A percentile compares a stretch with the other conserved stretches of the same genome.
phyloP scores from a whole-genome alignment of 2,329 filamentous ascomycete species.

The Cladosporium colombiae region DNA sequence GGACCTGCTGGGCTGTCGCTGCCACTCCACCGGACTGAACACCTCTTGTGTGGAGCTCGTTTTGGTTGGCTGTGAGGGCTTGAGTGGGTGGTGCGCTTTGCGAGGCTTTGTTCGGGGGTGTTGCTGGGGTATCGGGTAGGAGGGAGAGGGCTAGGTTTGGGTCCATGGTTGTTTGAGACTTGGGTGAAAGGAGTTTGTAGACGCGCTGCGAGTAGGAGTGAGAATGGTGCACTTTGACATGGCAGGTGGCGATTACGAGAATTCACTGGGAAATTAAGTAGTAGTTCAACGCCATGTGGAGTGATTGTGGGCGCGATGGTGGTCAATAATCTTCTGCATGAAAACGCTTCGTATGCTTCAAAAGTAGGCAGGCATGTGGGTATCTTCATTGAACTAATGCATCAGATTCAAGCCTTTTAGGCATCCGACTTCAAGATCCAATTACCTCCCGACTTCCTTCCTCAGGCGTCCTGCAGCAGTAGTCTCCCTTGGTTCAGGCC shows the following conservation, averaged over 20 bases:
- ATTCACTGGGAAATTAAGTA: background rate
- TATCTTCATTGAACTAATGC: background rate
- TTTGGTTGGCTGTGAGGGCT: background rate
- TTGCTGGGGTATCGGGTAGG: background rate
- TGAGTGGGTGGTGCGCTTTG: background rate
- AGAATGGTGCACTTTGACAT: background rate
- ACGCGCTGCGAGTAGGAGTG: background rate
- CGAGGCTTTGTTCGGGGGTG: background rate
- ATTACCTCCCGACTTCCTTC: conserved; percentile 57
- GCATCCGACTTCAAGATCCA: background rate
- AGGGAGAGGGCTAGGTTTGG: background rate
- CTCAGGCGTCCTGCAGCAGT: conserved; percentile 64
- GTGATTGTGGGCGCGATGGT: background rate
- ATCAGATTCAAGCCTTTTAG: background rate
- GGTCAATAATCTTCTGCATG: background rate
- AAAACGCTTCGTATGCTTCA: background rate
- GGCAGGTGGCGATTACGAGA: background rate
- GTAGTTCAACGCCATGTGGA: background rate
- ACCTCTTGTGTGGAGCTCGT: background rate
- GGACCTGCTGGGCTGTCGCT: background rate
- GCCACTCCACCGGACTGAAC: background rate
- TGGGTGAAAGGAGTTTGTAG: background rate
- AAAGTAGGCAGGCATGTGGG: background rate
- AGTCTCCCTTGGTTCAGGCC: conserved; percentile 70
- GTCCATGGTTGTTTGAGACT: background rate